phyloP scores from a whole-genome alignment of 169 alveolate species.

The Perkinsus marinus region DNA sequence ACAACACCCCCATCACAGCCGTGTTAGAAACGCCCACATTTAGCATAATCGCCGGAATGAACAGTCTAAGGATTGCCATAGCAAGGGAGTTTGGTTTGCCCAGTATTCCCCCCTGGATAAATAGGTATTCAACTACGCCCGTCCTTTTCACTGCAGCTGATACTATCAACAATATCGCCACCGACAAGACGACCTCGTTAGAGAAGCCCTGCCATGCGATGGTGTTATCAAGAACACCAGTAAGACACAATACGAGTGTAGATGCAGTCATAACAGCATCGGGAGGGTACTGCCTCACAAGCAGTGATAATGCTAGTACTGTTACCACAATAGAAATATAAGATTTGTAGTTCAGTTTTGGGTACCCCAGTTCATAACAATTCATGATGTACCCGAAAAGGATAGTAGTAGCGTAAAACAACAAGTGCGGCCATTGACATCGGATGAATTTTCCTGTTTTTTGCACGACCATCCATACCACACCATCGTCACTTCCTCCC shows the following conservation, averaged over 20 bases:
- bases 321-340: background rate
- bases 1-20: slow-evolving; percentile 1
- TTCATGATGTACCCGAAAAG: background rate
- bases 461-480: background rate
- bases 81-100: background rate
- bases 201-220: background rate
- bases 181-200: background rate
- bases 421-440: background rate
- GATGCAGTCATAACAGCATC: background rate
- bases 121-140: background rate
- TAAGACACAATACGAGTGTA: background rate
- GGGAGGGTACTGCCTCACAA: background rate
- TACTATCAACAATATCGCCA: background rate
- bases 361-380: background rate
- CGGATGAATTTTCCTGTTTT: background rate
- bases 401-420: background rate
- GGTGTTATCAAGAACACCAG: background rate
- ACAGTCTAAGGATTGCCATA: background rate
- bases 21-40: background rate
- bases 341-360: background rate
- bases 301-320: background rate
- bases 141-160: background rate
- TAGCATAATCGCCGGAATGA: background rate
- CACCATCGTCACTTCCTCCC: too few species aligned
- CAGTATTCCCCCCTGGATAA: background rate